phyloP scores from a whole-genome alignment of 148 eudicot species.

The Fagopyrum homotropicum region DNA sequence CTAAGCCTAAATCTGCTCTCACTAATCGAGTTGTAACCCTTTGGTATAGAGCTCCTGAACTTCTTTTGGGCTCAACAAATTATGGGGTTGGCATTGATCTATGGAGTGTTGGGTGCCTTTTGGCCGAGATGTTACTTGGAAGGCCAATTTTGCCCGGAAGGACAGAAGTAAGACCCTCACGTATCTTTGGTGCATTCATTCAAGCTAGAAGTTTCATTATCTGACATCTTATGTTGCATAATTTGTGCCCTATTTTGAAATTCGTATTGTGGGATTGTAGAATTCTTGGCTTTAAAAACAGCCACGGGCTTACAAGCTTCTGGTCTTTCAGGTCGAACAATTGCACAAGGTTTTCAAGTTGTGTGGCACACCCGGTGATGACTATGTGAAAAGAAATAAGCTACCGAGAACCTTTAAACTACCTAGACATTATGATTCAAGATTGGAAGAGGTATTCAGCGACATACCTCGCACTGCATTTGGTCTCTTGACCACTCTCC shows the following conservation, averaged over 20 bases:
- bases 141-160: conserved; percentile 10
- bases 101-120: conserved; percentile 11
- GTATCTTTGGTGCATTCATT: not conserved
- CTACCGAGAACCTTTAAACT: conserved; percentile 13
- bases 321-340: conserved; percentile 9
- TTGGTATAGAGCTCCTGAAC: conserved; percentile 13
- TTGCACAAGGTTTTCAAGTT: conserved; percentile 9
- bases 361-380: conserved; percentile 11
- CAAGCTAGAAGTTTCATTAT: not conserved
- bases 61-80: conserved; percentile 11
- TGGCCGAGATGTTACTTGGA: conserved; percentile 11
- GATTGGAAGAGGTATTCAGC: conserved; percentile 6
- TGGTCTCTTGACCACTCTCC: conserved; percentile 10
- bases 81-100: conserved; percentile 13
- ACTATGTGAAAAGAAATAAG: conserved; percentile 11
- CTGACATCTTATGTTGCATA: not conserved
- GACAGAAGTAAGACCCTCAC: conserved; percentile 11
- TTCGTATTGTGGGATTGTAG: not conserved
- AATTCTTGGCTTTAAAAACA: conserved; percentile 1
- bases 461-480: not conserved
- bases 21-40: conserved; percentile 13
- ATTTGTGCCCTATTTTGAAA: not conserved
- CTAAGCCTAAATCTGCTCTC: conserved; percentile 11
- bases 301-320: not conserved
- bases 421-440: conserved; percentile 8